Conservation (phyloP, 176 grass and related monocot genomes). For the Miscanthus lutarioriparius region DNA sequence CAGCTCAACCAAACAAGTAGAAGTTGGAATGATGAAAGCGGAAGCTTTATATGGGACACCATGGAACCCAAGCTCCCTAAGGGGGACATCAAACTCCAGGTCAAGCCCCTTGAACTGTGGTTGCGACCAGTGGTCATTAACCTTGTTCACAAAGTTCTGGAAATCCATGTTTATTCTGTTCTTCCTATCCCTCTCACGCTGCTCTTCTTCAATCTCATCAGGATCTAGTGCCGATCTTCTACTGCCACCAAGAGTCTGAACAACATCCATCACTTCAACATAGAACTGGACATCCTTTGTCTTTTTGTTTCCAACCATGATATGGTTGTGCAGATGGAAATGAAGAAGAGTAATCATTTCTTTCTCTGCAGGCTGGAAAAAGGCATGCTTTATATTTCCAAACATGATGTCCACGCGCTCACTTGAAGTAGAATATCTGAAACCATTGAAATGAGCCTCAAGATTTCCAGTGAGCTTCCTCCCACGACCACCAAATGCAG, state of each 20-base stretch:
- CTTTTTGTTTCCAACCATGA: constrained; percentile 94
- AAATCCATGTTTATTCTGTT: constrained; percentile 85
- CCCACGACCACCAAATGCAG: constrained; percentile 73
- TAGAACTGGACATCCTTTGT: constrained; percentile 95
- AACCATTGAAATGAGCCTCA: constrained; percentile 90
- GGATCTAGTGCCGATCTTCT: constrained; percentile 76
- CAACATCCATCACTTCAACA: constrained; percentile 98
- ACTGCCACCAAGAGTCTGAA: constrained; percentile 65
- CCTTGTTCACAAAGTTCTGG: constrained; percentile 84
- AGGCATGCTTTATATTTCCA: constrained; percentile 92
- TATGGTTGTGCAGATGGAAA: constrained; percentile 89
- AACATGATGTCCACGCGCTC: constrained; percentile 87
- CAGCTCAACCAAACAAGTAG: constrained; percentile 84
- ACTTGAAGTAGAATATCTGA: constrained; percentile 75
- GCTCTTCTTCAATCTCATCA: constrained; percentile 94
- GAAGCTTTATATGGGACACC: constrained; percentile 83
- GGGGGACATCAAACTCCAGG: constrained; percentile 77
- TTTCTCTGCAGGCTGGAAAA: constrained; percentile 87
- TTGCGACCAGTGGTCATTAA: constrained; percentile 73
- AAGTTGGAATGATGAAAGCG: constrained; percentile 86
- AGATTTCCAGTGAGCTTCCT: constrained; percentile 73
- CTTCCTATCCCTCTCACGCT: constrained; percentile 82
- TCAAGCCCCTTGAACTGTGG: constrained; percentile 70
- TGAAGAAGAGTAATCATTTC: constrained; percentile 94
- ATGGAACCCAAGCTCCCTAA: constrained; percentile 87